Evolutionary conservation across 805 yeast species (phyloP), one percentile per base, ranked within the genome.

Genomic region (Candida orba): DNA sequence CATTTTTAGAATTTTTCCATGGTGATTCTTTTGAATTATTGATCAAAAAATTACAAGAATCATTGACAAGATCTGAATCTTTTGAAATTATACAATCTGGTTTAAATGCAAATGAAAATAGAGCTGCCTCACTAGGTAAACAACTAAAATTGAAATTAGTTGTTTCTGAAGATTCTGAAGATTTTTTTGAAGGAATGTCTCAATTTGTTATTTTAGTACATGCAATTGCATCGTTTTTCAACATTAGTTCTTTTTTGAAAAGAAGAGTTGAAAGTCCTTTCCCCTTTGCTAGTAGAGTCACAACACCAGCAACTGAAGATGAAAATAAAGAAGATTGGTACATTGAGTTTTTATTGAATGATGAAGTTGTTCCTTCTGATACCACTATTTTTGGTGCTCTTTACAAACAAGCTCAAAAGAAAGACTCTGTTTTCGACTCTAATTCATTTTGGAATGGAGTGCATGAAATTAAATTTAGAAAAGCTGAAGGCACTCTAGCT

Each of bases 321-420:
- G 30, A 15, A 6, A 33, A 27, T 12, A 25, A 20, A 4, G 18
- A 31, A 3, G 43, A 49, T 4, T 67, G 69, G 66, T 60, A 69
- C 41, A 64, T 81, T 42, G 83, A 79, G 43, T 86, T 86, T 56
- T 63, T 65, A 1, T 63, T 81, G 12, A 68, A 79, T 48, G 86
- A 75, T 4, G 78, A 77, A 44, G 65, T 61, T 0, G 67, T 85
- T 24, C 81, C 87, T 3, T 67, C 68, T 33, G 85, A 76, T 41
- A 77, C 85, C 0, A 86, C 95, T 0, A 72, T 87, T 3, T 84
- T 79, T 61, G 93, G 93, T 1, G 90, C 88, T 0, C 66, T 84
- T 6, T 79, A 78, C 57, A 72, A 75, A 39, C 64, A 76, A 3
- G 57, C 73, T 13, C 72, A 75, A 55, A 40, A 48, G 27, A 43